phyloP scores from a whole-genome alignment of 345 rosid genomes.

The Pistacia vera region DNA sequence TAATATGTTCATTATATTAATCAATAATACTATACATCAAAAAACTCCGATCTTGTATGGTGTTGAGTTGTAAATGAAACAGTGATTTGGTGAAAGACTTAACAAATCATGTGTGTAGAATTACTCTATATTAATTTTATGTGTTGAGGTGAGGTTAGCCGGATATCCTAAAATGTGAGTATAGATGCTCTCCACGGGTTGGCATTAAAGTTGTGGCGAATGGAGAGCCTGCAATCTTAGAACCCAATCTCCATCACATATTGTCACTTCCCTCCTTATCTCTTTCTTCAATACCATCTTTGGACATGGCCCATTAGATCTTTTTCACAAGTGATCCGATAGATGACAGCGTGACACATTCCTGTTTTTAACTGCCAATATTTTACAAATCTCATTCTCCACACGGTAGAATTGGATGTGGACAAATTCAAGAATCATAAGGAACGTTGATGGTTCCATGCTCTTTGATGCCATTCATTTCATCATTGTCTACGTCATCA shows the following conservation, averaged over 20 bases:
- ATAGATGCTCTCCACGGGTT: conserved; percentile 10
- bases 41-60: no score
- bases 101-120: no score
- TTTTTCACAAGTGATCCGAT: conserved; percentile 11
- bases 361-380: not conserved
- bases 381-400: not conserved
- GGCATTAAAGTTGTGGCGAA: conserved; percentile 27
- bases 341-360: conserved; percentile 22
- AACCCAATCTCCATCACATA: conserved; percentile 34
- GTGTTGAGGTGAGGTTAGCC: not conserved
- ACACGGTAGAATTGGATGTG: not conserved
- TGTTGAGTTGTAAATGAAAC: no score
- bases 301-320: not conserved
- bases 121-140: no score
- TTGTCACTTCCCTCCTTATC: conserved; percentile 25
- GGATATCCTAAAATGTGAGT: conserved; percentile 14
- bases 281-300: not conserved
- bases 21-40: no score
- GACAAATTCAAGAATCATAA: conserved; percentile 20
- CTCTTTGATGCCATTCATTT: not conserved
- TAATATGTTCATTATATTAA: no score
- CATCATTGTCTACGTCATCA: not conserved
- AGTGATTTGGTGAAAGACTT: no score
- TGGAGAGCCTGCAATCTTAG: conserved; percentile 30
- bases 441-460: conserved; percentile 13